phyloP scores from a whole-genome alignment of 2,329 filamentous ascomycete species.

The Cytospora paraplurivora region DNA sequence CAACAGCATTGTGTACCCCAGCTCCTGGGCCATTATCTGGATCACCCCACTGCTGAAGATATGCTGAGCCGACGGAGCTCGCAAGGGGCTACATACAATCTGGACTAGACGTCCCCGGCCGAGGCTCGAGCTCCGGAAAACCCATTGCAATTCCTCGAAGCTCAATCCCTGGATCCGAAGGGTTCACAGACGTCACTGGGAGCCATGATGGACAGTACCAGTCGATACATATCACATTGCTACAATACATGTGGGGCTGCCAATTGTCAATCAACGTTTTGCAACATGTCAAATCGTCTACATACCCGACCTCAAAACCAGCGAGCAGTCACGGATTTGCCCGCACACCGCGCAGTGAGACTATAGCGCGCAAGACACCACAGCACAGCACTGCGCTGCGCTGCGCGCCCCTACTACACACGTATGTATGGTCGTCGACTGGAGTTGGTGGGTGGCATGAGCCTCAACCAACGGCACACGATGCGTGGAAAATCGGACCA shows the following conservation, averaged over 20 bases:
- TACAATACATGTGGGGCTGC: neutral
- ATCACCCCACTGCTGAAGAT: constrained; percentile 5
- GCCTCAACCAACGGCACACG: constrained; percentile 12
- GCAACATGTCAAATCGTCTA: neutral
- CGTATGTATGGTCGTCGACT: constrained; percentile 1
- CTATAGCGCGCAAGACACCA: neutral
- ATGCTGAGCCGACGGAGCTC: neutral
- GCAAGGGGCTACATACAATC: neutral
- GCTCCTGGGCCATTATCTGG: constrained; percentile 4
- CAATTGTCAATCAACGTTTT: constrained; percentile 1
- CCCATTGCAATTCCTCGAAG: neutral
- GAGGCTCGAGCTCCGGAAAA: neutral
- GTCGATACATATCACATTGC: neutral
- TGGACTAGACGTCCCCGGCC: neutral
- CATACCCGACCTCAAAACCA: neutral
- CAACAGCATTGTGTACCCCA: neutral
- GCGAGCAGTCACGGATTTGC: neutral
- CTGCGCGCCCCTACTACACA: neutral
- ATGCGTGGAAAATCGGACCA: neutral
- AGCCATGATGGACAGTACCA: neutral
- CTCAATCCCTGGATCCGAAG: neutral
- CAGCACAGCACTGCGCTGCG: neutral
- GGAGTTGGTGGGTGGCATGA: constrained; percentile 16
- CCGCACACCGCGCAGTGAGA: neutral
- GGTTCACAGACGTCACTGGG: neutral